Percentiles rank a stretch among this genome's conserved stretches.
These are phyloP conservation scores for Gnomoniopsis sp. DNA, from an alignment of 2,329 filamentous ascomycete species.

Conservation along the genomic window DNA sequence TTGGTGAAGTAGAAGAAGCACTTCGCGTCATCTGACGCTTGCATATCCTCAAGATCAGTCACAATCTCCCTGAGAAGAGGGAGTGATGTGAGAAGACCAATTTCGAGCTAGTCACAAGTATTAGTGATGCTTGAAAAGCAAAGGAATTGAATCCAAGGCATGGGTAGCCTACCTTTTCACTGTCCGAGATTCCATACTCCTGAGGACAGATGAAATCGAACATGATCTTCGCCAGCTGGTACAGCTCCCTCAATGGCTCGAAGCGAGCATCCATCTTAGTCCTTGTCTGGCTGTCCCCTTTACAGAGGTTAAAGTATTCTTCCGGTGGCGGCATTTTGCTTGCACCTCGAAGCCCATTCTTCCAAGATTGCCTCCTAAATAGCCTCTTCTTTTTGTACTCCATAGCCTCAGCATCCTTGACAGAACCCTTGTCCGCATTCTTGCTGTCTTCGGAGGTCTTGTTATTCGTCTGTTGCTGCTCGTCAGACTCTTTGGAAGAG, in stretches of 20 bases:
- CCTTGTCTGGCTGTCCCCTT: slow-evolving; percentile 69
- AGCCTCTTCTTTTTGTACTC: slow-evolving; percentile 43
- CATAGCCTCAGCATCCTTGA: slow-evolving; percentile 39
- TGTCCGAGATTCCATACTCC: slow-evolving; percentile 94
- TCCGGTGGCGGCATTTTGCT: slow-evolving; percentile 57
- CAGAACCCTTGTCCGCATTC: slow-evolving; percentile 31
- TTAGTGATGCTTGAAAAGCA: slow-evolving; percentile 5
- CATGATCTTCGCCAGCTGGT: slow-evolving; percentile 87
- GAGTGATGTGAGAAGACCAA: slow-evolving; percentile 88
- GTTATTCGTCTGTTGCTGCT: slow-evolving; percentile 22
- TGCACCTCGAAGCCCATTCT: slow-evolving; percentile 47
- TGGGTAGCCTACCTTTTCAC: slow-evolving; percentile 62
- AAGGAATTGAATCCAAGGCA: neutral
- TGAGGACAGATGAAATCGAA: slow-evolving; percentile 99
- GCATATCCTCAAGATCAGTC: slow-evolving; percentile 92
- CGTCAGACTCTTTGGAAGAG: slow-evolving; percentile 37
- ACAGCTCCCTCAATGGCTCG: slow-evolving; percentile 86
- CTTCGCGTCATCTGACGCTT: slow-evolving; percentile 89
- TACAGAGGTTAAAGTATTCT: slow-evolving; percentile 88
- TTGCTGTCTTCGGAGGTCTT: slow-evolving; percentile 35
- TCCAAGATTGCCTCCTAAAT: slow-evolving; percentile 60
- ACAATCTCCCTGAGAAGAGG: slow-evolving; percentile 96
- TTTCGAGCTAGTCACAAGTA: slow-evolving; percentile 63
- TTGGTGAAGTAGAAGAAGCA: slow-evolving; percentile 99
- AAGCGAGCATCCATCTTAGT: slow-evolving; percentile 81